Percentiles rank a stretch among this genome's conserved stretches.
These are phyloP conservation scores for Melanomma pulvis-pyrius DNA, from an alignment of 495 filamentous ascomycete species.

Conservation along the genomic window DNA sequence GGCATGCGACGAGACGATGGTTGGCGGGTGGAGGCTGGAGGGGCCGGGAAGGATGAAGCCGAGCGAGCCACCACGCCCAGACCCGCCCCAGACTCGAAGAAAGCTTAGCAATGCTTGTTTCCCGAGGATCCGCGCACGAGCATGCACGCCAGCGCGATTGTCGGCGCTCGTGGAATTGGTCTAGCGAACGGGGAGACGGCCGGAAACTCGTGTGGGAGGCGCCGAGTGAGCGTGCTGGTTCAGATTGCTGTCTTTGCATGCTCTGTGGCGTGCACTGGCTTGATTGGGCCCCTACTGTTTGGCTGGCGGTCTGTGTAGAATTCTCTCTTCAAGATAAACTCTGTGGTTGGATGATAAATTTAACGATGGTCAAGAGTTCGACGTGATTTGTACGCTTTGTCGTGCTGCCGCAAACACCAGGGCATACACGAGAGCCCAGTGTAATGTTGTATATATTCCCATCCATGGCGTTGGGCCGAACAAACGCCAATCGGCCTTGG, in stretches of 20 bases:
- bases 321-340: no score
- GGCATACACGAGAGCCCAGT: no score
- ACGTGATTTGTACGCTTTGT: background rate
- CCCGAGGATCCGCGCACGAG: background rate
- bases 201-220: background rate
- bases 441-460: no score
- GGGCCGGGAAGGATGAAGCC: background rate
- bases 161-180: background rate
- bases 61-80: background rate
- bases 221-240: background rate
- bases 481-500: background rate
- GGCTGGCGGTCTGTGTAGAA: no score
- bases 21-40: conserved; percentile 1
- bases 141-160: background rate
- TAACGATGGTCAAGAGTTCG: no score
- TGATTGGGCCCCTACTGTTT: no score
- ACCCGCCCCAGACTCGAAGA: background rate
- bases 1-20: conserved; percentile 21
- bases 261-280: no score
- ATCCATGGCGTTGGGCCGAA: no score
- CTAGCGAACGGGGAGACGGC: background rate
- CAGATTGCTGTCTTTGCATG: no score
- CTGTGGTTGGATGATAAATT: no score
- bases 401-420: background rate
- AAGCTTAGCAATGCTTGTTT: conserved; percentile 17